Conservation (phyloP, 2,329 filamentous ascomycete species). For the Diaporthe citrichinensis region DNA sequence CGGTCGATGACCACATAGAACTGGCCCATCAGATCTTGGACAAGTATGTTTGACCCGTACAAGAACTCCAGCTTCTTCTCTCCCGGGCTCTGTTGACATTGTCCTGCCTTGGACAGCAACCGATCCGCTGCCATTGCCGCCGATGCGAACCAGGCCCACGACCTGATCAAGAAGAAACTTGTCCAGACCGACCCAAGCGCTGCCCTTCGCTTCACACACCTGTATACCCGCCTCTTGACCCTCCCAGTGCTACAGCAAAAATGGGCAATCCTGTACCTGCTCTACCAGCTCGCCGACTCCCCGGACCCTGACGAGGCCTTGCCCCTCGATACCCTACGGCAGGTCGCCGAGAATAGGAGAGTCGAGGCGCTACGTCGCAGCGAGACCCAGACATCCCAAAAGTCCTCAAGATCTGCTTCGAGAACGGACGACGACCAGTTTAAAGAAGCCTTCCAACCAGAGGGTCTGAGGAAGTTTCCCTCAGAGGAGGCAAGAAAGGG, state of each 20-base stretch:
- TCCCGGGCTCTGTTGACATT: slow-evolving; percentile 28
- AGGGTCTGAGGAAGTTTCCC: slow-evolving; percentile 63
- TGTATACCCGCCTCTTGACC: slow-evolving; percentile 91
- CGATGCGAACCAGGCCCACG: slow-evolving; percentile 91
- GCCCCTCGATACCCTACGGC: slow-evolving; percentile 58
- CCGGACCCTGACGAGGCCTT: slow-evolving; percentile 68
- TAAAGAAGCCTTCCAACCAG: slow-evolving; percentile 68
- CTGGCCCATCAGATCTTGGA: slow-evolving; percentile 67
- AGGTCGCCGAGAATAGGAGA: slow-evolving; percentile 51
- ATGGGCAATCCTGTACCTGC: slow-evolving; percentile 94
- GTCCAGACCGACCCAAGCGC: slow-evolving; percentile 83
- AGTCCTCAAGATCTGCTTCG: slow-evolving; percentile 52
- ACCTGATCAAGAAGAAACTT: slow-evolving; percentile 91
- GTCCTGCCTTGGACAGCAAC: slow-evolving; percentile 25
- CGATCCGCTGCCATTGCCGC: slow-evolving; percentile 69
- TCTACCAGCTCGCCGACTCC: slow-evolving; percentile 85
- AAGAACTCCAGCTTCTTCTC: not conserved
- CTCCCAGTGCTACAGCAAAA: slow-evolving; percentile 94
- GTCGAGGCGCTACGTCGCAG: slow-evolving; percentile 37
- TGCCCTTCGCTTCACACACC: slow-evolving; percentile 87
- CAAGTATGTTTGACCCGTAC: slow-evolving; percentile 55
- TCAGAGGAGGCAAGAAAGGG: slow-evolving; percentile 56
- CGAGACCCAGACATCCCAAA: slow-evolving; percentile 47
- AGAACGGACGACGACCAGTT: slow-evolving; percentile 64
- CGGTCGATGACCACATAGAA: slow-evolving; percentile 74